phyloP scores from a whole-genome alignment of 2,329 filamentous ascomycete genomes.

The Ophidiomyces ophidiicola region DNA sequence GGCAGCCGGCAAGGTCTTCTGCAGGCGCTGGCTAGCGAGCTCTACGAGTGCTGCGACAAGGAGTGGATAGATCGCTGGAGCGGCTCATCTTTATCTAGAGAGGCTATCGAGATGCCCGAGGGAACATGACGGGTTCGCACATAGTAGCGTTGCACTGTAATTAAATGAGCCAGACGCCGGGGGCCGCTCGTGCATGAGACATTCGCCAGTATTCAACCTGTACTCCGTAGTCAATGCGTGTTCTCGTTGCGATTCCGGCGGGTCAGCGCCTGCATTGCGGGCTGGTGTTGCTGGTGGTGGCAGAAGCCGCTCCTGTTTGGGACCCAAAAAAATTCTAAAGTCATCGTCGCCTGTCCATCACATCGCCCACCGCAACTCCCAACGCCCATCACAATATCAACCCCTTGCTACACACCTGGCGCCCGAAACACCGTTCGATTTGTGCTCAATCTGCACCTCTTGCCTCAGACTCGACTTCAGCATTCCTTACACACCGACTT shows the following conservation, averaged over 20 bases:
- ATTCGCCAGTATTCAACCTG: too few relatives aligned
- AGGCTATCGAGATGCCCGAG: conserved; percentile 20
- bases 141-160: too few relatives aligned
- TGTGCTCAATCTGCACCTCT: neutral
- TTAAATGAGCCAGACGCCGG: too few relatives aligned
- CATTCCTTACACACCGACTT: neutral
- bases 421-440: neutral
- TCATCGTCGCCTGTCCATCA: neutral
- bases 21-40: conserved; percentile 45
- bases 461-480: neutral
- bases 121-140: too few relatives aligned
- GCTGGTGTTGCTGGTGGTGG: neutral
- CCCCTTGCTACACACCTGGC: neutral
- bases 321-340: conserved; percentile 11
- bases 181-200: too few relatives aligned
- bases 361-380: neutral
- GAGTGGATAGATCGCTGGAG: conserved; percentile 58
- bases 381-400: neutral
- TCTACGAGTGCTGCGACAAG: conserved; percentile 55
- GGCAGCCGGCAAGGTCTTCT: conserved; percentile 36
- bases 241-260: too few relatives aligned
- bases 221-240: too few relatives aligned
- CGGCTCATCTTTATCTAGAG: conserved; percentile 34
- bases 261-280: too few relatives aligned
- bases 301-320: conserved; percentile 1